phyloP scores from a whole-genome alignment of 805 yeast genomes.

The Yamadazyma akitaensis region DNA sequence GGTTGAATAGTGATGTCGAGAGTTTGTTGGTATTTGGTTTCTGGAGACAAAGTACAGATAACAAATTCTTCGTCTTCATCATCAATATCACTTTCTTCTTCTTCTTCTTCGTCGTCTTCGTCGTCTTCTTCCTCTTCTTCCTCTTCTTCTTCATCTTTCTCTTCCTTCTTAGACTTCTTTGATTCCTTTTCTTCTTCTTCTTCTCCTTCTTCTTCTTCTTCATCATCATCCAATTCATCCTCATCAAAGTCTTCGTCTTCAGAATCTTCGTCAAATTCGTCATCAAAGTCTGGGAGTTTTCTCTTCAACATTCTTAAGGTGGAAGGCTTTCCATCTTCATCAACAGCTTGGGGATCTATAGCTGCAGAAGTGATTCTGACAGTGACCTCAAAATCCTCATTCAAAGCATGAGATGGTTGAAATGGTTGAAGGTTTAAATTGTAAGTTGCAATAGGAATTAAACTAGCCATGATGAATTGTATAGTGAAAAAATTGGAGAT shows the following conservation, averaged over 20 bases:
- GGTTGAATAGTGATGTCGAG: conserved; percentile 87
- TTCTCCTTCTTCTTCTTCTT: conserved; percentile 16
- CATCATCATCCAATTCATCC: conserved; percentile 23
- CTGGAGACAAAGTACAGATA: conserved; percentile 87
- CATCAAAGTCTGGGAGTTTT: conserved; percentile 43
- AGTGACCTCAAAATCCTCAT: conserved; percentile 82
- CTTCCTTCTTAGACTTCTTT: conserved; percentile 22
- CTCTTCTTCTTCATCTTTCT: conserved; percentile 15
- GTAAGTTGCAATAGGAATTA: conserved; percentile 84
- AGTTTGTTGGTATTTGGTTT: conserved; percentile 81
- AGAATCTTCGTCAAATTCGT: conserved; percentile 38
- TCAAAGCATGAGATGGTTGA: conserved; percentile 82
- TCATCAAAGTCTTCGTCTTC: conserved; percentile 28
- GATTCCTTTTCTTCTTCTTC: conserved; percentile 21
- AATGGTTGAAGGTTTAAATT: conserved; percentile 84
- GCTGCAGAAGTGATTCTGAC: conserved; percentile 94
- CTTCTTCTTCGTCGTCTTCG: conserved; percentile 50
- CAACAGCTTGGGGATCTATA: conserved; percentile 84
- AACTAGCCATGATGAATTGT: conserved; percentile 50
- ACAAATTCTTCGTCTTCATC: conserved; percentile 82
- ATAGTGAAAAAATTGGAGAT: conserved; percentile 4
- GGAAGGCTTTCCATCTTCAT: conserved; percentile 77
- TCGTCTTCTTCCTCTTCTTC: conserved; percentile 46
- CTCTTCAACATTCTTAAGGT: conserved; percentile 87
- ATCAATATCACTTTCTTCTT: conserved; percentile 55